Base-by-base conservation (phyloP, 2,329 filamentous ascomycete species). In the Cryphonectria naterciae region DNA sequence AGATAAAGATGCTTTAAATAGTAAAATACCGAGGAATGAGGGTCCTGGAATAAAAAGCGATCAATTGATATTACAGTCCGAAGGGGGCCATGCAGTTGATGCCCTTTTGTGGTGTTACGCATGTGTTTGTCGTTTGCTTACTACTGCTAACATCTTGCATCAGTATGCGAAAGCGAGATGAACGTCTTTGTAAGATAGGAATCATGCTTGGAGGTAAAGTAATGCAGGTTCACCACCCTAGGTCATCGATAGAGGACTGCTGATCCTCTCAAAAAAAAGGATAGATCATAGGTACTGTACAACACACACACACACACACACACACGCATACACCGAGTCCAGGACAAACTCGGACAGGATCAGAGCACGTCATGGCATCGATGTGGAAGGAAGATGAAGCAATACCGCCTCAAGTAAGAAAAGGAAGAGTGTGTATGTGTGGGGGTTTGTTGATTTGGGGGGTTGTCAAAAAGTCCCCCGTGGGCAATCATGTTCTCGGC, bases 331-430 rank as follows among this genome's bases (percentile, higher is more conserved):
- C 52, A 61, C 65, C 65, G 54, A 39, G 25, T 25, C 46, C 19
- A 10, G 43, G 17, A 67, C n/a, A 10, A 37, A 35, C 28, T 13
- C 54, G 37, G 65, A 28, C 52, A 60, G 39, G n/a, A 60, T 28
- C n/a, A 6, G 17, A 56, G 65, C 63, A 52, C 63, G 63, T 17
- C 56, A 67, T 56, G 52, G 11, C 35, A n/a, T 58, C 32, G 2
- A 58, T 43, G 1, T 19, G 37, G 17, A n/a, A 37, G 52, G 35
- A 54, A 39, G 46, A 49, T 49, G 46, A 49, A n/a, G 46, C 46
- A 49, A 25, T 39, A 62, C 58, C 58, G 58, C 35, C 22, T 41
- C 8, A 22, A n/a, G 58, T 37, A 62, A 39, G 28, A 62, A 25
- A 41, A 11, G 35, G 2, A 35, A 22, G 58, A 35, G 35, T 39